Conservation (phyloP, 352 stramenopile species). For the Globisporangium lucens region DNA sequence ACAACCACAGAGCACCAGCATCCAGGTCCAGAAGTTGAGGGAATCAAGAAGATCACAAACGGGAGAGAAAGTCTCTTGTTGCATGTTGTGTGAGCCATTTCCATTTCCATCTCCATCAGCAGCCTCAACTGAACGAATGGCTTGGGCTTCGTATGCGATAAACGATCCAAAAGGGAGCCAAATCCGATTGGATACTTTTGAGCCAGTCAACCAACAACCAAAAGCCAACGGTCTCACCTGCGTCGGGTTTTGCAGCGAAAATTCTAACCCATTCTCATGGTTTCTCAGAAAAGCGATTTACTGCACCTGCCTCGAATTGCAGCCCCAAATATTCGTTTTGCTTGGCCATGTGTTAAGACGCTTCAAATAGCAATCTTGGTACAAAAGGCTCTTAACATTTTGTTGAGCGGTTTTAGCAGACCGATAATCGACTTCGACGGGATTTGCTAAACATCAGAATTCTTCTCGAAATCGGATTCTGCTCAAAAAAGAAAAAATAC, state of each 20-base stretch:
- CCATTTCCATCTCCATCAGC: not conserved
- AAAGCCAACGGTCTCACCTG: constrained; percentile 2
- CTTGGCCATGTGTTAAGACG: not conserved
- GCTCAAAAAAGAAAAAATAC: too few species aligned
- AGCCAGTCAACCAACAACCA: not conserved
- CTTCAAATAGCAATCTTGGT: too few species aligned
- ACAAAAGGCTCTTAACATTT: too few species aligned
- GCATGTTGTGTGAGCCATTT: not conserved
- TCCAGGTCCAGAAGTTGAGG: not conserved
- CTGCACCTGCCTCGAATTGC: not conserved
- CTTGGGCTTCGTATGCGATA: constrained; percentile 4
- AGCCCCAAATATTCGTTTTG: not conserved
- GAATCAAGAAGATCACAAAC: not conserved
- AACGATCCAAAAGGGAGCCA: not conserved
- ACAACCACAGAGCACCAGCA: not conserved
- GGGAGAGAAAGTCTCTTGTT: not conserved
- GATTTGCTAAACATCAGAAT: too few species aligned
- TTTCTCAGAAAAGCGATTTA: not conserved
- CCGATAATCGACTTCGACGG: too few species aligned
- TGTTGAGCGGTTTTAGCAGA: too few species aligned
- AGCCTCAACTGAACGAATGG: not conserved
- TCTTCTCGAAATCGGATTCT: too few species aligned
- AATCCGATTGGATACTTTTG: not conserved
- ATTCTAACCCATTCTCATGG: constrained; percentile 7
- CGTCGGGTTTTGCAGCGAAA: constrained; percentile 13